Evolutionary conservation across 192 early-diverging fungal species (phyloP).

Genomic region (Hyaloraphidium curvatum): DNA sequence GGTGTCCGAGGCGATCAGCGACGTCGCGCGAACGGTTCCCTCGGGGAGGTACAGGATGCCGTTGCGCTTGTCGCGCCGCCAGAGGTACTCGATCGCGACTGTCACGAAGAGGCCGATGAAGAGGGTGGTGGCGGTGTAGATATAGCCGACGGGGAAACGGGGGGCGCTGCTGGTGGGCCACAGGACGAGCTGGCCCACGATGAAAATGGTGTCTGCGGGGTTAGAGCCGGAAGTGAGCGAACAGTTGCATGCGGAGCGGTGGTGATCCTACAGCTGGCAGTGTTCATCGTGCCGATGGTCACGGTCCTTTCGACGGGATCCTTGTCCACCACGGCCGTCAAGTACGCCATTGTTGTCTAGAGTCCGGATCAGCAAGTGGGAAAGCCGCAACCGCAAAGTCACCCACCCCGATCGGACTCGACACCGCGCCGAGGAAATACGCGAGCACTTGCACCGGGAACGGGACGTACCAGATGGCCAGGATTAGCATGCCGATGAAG

Average conservation of each 20-base stretch:
- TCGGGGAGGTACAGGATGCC: background rate
- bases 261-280: no score
- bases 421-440: constrained; percentile 1
- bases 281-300: background rate
- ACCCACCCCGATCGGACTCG: background rate
- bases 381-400: background rate
- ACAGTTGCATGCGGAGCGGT: no score
- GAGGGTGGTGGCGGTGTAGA: background rate
- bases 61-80: background rate
- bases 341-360: background rate
- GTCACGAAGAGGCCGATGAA: background rate
- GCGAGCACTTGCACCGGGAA: background rate
- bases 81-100: background rate
- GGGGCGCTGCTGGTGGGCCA: background rate
- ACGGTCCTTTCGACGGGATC: background rate
- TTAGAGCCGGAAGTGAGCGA: no score
- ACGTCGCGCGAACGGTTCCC: no score
- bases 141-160: background rate
- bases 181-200: background rate
- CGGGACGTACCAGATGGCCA: background rate
- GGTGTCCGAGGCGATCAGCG: no score
- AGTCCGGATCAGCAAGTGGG: background rate
- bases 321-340: background rate
- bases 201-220: background rate
- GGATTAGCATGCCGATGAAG: background rate